These are phyloP conservation scores for Phytophthora foliorum DNA, from an alignment of 352 stramenopile genomes.

Conservation along the genomic window DNA sequence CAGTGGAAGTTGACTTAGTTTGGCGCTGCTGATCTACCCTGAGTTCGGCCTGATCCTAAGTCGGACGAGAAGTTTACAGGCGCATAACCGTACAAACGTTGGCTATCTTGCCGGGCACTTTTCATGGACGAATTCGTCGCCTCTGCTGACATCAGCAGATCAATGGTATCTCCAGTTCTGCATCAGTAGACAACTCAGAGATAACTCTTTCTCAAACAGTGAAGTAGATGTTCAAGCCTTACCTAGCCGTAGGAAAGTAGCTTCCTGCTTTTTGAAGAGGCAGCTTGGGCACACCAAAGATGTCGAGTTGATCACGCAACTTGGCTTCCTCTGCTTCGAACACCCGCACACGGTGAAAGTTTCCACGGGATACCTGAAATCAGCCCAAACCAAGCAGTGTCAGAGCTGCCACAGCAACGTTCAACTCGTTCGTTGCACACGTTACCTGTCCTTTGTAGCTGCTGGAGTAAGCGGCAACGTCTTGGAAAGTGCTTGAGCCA, in stretches of 20 bases:
- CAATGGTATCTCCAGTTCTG: conserved; percentile 57
- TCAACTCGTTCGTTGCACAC: neutral
- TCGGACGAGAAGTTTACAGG: neutral
- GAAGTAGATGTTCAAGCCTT: neutral
- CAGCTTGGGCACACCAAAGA: conserved; percentile 69
- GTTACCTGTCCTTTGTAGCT: conserved; percentile 69
- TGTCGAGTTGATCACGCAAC: conserved; percentile 61
- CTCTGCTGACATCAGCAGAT: conserved; percentile 46
- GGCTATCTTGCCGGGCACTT: conserved; percentile 27
- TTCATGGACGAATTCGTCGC: conserved; percentile 29
- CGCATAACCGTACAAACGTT: conserved; percentile 8
- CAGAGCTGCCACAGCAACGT: neutral
- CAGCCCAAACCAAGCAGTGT: neutral
- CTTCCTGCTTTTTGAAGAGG: conserved; percentile 32
- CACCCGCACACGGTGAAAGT: conserved; percentile 63
- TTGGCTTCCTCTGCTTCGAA: conserved; percentile 70
- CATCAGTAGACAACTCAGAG: neutral
- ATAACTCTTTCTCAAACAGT: neutral
- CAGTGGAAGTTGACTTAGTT: neutral
- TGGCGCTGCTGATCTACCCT: neutral
- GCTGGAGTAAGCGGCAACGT: conserved; percentile 63
- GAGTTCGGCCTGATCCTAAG: neutral
- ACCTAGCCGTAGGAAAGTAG: conserved; percentile 27
- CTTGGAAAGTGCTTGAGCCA: conserved; percentile 62
- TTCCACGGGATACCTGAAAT: conserved; percentile 42